Evolutionary conservation across 306 rosid genomes (phyloP).

Genomic region (Begonia masoniana): DNA sequence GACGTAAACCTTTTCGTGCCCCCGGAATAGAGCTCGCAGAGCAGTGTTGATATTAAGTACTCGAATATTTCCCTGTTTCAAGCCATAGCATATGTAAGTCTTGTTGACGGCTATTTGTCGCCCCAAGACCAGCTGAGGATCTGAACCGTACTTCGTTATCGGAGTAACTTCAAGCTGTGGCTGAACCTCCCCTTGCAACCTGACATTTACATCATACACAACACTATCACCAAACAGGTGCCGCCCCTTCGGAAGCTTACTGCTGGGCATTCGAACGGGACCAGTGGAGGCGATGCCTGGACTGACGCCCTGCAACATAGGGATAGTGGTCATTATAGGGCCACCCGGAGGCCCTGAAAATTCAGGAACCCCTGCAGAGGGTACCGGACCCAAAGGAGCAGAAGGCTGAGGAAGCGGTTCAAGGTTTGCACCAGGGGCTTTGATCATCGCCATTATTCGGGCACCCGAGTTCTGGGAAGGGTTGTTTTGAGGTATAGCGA

Average conservation of each 20-base stretch:
- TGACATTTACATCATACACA: slow-evolving; percentile 63
- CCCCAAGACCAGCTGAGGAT: slow-evolving; percentile 86
- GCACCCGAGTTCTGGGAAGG: slow-evolving; percentile 61
- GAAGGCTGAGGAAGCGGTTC: slow-evolving; percentile 19
- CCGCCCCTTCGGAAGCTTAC: slow-evolving; percentile 77
- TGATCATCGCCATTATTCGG: slow-evolving; percentile 73
- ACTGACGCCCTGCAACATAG: slow-evolving; percentile 19
- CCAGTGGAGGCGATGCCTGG: slow-evolving; percentile 31
- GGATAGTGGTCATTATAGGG: slow-evolving; percentile 16
- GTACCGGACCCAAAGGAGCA: slow-evolving; percentile 10
- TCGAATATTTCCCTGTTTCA: slow-evolving; percentile 85
- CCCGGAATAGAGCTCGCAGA: slow-evolving; percentile 72
- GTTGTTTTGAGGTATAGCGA: slow-evolving; percentile 16
- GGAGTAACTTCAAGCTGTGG: slow-evolving; percentile 98
- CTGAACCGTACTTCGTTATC: slow-evolving; percentile 84
- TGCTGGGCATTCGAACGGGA: slow-evolving; percentile 54
- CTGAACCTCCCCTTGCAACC: slow-evolving; percentile 79
- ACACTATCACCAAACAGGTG: slow-evolving; percentile 65
- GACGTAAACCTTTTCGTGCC: slow-evolving; percentile 67
- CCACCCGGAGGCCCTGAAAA: slow-evolving; percentile 6
- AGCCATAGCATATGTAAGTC: slow-evolving; percentile 88
- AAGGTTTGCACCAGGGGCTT: slow-evolving; percentile 23
- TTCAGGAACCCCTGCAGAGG: slow-evolving; percentile 18
- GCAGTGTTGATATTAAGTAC: slow-evolving; percentile 90
- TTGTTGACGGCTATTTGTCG: slow-evolving; percentile 95